Conservation (phyloP, 768 basidiomycete genomes). For the Phaffia tasmanica region DNA sequence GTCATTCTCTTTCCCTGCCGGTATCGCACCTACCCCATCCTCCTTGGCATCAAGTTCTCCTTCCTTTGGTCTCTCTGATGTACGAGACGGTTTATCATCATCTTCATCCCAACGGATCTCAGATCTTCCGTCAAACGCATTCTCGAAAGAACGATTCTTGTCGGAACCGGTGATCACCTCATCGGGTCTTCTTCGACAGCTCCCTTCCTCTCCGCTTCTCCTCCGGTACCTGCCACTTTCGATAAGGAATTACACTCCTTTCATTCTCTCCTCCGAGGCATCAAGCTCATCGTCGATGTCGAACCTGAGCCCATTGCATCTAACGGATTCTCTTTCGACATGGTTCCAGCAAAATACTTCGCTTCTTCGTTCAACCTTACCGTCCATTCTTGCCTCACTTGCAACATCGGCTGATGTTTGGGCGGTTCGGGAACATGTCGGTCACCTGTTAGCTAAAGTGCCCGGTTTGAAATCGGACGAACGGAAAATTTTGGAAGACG, state of each 20-base stretch:
- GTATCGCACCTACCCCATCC: constrained; percentile 29
- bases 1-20: constrained; percentile 32
- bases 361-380: constrained; percentile 9
- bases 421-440: constrained; percentile 48
- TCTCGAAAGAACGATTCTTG: neutral
- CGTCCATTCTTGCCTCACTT: constrained; percentile 42
- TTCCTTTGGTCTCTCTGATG: neutral
- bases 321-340: constrained; percentile 45
- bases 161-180: constrained; percentile 45
- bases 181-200: constrained; percentile 51
- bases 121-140: neutral
- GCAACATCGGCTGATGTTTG: constrained; percentile 57
- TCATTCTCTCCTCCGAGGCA: constrained; percentile 58
- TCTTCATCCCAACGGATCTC: neutral
- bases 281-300: constrained; percentile 39
- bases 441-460: constrained; percentile 44
- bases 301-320: constrained; percentile 40
- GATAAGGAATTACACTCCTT: constrained; percentile 71
- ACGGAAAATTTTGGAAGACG: constrained; percentile 39
- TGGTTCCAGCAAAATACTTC: constrained; percentile 54
- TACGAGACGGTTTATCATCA: neutral
- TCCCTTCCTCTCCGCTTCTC: constrained; percentile 76
- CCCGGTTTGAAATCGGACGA: constrained; percentile 44
- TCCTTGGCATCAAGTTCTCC: constrained; percentile 30
- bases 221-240: constrained; percentile 55